Percentiles rank a stretch among this genome's conserved stretches.
phyloP scores from a whole-genome alignment of 495 filamentous ascomycete species.

The Penicillium canescens region DNA sequence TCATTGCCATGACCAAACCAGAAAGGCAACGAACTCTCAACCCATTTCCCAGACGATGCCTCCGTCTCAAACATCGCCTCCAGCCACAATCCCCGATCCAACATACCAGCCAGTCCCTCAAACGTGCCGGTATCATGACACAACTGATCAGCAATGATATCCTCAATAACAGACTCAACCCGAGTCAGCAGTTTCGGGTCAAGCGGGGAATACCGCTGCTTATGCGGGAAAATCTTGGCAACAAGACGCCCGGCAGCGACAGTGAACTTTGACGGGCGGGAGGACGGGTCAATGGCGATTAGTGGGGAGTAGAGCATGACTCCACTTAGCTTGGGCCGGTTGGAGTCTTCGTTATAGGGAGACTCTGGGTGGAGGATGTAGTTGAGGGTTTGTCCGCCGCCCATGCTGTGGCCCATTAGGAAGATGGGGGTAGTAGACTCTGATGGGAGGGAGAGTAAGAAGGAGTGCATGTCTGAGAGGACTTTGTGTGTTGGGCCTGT shows the following conservation, averaged over 20 bases:
- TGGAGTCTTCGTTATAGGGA: slow-evolving; percentile 25
- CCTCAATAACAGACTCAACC: slow-evolving; percentile 52
- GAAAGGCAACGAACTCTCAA: slow-evolving; percentile 32
- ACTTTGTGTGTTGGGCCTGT: slow-evolving; percentile 72
- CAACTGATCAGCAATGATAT: slow-evolving; percentile 56
- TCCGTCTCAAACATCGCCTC: slow-evolving; percentile 27
- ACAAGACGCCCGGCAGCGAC: slow-evolving; percentile 64
- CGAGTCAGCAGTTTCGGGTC: slow-evolving; percentile 59
- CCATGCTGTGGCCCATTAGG: slow-evolving; percentile 86
- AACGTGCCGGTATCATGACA: slow-evolving; percentile 79
- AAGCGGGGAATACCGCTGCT: slow-evolving; percentile 53
- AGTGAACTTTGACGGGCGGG: slow-evolving; percentile 57
- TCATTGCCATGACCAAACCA: slow-evolving; percentile 67
- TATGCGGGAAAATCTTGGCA: slow-evolving; percentile 59
- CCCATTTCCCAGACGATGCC: slow-evolving; percentile 21
- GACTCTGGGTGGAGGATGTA: slow-evolving; percentile 22
- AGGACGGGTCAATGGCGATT: slow-evolving; percentile 62
- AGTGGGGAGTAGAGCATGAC: slow-evolving; percentile 70
- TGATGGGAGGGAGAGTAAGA: slow-evolving; percentile 49
- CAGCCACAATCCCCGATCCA: slow-evolving; percentile 56
- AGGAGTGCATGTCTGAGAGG: slow-evolving; percentile 72
- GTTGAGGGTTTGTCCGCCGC: slow-evolving; percentile 64
- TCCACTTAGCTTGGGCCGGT: slow-evolving; percentile 55
- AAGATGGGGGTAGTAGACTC: slow-evolving; percentile 63
- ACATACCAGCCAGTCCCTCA: slow-evolving; percentile 69